Conservation (phyloP, 305 asterid species). For the Fraxinus paxiana region DNA sequence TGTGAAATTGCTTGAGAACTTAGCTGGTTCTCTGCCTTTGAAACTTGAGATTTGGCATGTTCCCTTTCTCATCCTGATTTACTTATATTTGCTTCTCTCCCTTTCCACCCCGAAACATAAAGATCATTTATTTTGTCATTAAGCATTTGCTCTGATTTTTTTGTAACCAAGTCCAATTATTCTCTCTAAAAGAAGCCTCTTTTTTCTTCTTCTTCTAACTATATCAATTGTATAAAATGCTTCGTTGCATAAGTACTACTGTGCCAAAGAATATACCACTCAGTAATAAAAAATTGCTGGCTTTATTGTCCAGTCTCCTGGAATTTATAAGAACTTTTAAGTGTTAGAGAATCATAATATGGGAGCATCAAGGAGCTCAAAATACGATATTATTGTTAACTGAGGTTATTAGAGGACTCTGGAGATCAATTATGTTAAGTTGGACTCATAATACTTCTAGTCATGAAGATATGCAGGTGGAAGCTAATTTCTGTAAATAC, state of each 20-base stretch:
- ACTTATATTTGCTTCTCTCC: background rate
- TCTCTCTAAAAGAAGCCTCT: background rate
- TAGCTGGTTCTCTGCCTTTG: slow-evolving; percentile 6
- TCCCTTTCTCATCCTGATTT: background rate
- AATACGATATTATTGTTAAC: background rate
- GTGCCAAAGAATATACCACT: background rate
- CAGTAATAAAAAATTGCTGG: background rate
- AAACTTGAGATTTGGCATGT: background rate
- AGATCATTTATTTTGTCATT: background rate
- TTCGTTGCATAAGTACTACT: background rate
- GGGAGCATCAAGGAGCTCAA: slow-evolving; percentile 7
- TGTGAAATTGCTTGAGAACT: background rate
- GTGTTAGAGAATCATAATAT: background rate
- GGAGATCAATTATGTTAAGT: slow-evolving; percentile 6
- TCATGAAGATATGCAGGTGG: background rate
- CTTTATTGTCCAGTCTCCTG: background rate
- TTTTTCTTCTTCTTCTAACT: background rate
- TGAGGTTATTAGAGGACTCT: background rate
- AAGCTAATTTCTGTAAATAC: background rate
- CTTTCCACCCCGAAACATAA: background rate
- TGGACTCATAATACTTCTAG: background rate
- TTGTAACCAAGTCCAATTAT: background rate
- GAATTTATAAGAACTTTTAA: background rate
- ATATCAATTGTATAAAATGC: background rate
- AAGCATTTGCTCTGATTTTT: background rate